These are phyloP conservation scores for Trametes cinnabarina DNA, from an alignment of 768 basidiomycete genomes.

Conservation along the genomic window DNA sequence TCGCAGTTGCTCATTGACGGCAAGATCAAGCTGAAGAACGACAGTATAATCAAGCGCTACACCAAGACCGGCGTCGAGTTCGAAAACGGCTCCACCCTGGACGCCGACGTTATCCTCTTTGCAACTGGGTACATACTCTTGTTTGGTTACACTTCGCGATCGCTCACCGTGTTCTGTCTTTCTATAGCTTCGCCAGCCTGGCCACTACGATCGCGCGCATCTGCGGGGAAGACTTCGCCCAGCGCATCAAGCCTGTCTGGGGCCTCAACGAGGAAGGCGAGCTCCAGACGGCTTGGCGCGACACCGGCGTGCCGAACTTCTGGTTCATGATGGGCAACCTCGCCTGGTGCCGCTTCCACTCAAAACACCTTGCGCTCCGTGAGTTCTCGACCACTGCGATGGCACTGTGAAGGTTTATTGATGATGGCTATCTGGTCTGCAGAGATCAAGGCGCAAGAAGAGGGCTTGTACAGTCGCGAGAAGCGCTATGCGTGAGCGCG, in stretches of 20 bases:
- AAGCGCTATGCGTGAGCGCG: background rate
- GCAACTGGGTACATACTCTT: constrained; percentile 43
- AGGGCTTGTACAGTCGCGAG: constrained; percentile 35
- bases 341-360: constrained; percentile 62
- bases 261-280: constrained; percentile 67
- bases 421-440: background rate
- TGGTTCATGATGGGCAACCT: constrained; percentile 67
- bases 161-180: background rate
- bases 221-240: constrained; percentile 45
- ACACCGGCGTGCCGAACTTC: constrained; percentile 49
- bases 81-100: constrained; percentile 40
- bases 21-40: constrained; percentile 69
- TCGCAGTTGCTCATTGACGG: constrained; percentile 63
- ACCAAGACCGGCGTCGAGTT: constrained; percentile 40
- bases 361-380: constrained; percentile 66
- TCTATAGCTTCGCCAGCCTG: constrained; percentile 44
- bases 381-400: constrained; percentile 29
- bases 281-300: constrained; percentile 47
- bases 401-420: background rate
- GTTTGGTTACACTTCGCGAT: background rate
- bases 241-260: constrained; percentile 56
- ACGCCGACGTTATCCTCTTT: constrained; percentile 48
- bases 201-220: constrained; percentile 40
- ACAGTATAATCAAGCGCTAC: constrained; percentile 36
- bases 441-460: constrained; percentile 73